Conservation (phyloP, 495 filamentous ascomycete genomes). For the Letharia columbiana region DNA sequence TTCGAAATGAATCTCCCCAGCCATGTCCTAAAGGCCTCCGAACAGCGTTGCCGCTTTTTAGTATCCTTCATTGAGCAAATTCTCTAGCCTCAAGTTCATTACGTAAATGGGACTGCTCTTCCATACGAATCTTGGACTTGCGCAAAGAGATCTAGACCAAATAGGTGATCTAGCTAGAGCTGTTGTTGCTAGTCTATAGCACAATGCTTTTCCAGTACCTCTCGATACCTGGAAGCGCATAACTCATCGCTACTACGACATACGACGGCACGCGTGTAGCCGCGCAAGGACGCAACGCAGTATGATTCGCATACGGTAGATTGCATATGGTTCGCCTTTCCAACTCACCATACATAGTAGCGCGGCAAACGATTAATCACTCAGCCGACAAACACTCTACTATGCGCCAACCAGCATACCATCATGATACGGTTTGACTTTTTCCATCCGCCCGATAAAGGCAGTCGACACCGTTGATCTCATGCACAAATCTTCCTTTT, state of each 20-base stretch:
- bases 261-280: not conserved
- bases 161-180: not conserved
- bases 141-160: not conserved
- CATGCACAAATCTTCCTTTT: not conserved
- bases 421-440: not conserved
- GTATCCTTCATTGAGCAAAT: no score
- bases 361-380: not conserved
- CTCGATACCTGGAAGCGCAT: not conserved
- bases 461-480: not conserved
- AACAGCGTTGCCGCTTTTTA: no score
- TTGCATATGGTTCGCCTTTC: not conserved
- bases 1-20: no score
- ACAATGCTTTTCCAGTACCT: not conserved
- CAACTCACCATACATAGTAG: not conserved
- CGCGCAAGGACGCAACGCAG: not conserved
- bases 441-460: not conserved
- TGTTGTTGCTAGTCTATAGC: not conserved
- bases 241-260: not conserved
- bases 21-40: no score
- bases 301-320: not conserved
- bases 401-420: not conserved
- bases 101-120: no score
- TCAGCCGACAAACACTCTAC: not conserved
- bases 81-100: no score
- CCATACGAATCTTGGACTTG: not conserved